Percentiles rank a stretch among this genome's conserved stretches.
phyloP scores from a whole-genome alignment of 768 basidiomycete species.

The Clavaria fumosa region DNA sequence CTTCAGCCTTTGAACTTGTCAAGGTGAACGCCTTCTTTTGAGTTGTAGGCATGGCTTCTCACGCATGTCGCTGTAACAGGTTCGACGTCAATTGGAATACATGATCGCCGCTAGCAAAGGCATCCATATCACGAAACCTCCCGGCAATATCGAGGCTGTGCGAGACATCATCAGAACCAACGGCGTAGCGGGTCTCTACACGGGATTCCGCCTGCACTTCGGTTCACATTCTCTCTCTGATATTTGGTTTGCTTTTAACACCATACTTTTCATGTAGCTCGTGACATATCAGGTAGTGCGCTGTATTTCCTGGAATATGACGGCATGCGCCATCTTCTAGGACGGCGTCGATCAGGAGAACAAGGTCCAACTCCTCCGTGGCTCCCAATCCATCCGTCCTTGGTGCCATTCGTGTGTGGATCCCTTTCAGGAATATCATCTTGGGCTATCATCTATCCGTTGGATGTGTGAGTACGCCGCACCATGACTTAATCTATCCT shows the following conservation, averaged over 20 bases:
- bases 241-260: background rate
- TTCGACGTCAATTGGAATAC: slow-evolving; percentile 84
- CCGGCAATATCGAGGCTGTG: slow-evolving; percentile 65
- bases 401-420: slow-evolving; percentile 86
- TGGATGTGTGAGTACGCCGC: slow-evolving; percentile 61
- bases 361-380: slow-evolving; percentile 73
- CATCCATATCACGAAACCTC: slow-evolving; percentile 53
- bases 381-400: slow-evolving; percentile 64
- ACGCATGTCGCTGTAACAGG: slow-evolving; percentile 26
- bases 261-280: slow-evolving; percentile 30
- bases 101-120: slow-evolving; percentile 77
- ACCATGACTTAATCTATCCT: background rate
- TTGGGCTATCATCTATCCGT: slow-evolving; percentile 86
- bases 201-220: slow-evolving; percentile 80
- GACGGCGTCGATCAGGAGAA: slow-evolving; percentile 60
- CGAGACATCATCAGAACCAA: slow-evolving; percentile 55
- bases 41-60: slow-evolving; percentile 5
- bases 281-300: slow-evolving; percentile 80
- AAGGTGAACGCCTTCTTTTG: slow-evolving; percentile 36
- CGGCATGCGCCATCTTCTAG: slow-evolving; percentile 74
- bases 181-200: slow-evolving; percentile 57
- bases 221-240: slow-evolving; percentile 25
- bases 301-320: slow-evolving; percentile 94
- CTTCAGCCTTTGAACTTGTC: slow-evolving; percentile 88
- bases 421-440: slow-evolving; percentile 81